Evolutionary conservation across 192 early-diverging fungal genomes (phyloP), one percentile per base, ranked within the genome.

Genomic region (Pilobolus umbonatus): DNA sequence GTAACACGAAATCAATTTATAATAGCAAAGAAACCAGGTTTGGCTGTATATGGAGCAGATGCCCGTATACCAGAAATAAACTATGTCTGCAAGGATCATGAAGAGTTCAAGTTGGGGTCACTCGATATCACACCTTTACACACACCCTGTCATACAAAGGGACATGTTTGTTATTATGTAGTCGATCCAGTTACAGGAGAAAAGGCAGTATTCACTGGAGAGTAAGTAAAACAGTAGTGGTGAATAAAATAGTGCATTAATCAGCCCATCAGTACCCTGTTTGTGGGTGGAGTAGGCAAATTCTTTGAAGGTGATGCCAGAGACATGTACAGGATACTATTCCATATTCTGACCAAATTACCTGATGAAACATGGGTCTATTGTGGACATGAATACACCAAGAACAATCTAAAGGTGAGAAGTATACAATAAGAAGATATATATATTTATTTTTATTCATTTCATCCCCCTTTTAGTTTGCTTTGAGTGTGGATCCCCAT

Each of bases 131-230:
- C 80, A 14, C 81, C 91, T 0, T 62, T 95, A 0, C 79, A 82
- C 67, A 96, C 94, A 0, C 73, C 76, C 26, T 90, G 96, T 59
- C 96, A 98, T 72, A 98, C 96, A 7, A 84, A 77, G 0, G 91
- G 91, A 25, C 88, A 87, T 72, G 85, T 98, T 9, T 84, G 86
- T 62, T 98, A 85, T 74, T 93, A 80, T 67, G 79, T 94, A 12
- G 78, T 75, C 43, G 85, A 88, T 62, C 69, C 66, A 15, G 53
- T 68, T 12, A 76, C 68, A 5, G 63, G 77, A 9, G 82, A 90
- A 46, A 71, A 68, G 48, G 86, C 82, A 10, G 92, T 93, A 19
- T 98, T 98, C 64, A 95, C 93, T 4, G 95, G 95, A 57, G 67
- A 69, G 67, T 69, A 63, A 63, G 61, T 59, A 7, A 19, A 5